These are phyloP conservation scores for Globisporangium canariense DNA, from an alignment of 352 stramenopile genomes.

Conservation along the genomic window DNA sequence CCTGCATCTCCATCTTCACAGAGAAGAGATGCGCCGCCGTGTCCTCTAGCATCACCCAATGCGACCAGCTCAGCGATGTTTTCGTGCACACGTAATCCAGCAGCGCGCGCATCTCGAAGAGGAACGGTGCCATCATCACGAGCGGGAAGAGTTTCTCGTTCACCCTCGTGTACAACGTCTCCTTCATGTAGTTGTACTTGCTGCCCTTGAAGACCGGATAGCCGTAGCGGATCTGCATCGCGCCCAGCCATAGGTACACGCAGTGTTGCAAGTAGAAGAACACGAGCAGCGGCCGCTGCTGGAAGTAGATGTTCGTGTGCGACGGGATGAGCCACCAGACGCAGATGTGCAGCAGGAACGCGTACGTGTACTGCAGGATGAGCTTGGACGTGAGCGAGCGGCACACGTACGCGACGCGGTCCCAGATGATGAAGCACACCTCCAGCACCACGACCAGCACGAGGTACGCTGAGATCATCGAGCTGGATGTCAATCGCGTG, in stretches of 20 bases:
- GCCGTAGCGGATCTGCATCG: slow-evolving; percentile 82
- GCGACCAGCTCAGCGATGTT: slow-evolving; percentile 73
- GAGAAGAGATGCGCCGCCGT: slow-evolving; percentile 74
- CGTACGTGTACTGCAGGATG: slow-evolving; percentile 72
- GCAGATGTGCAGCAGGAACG: slow-evolving; percentile 62
- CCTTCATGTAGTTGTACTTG: slow-evolving; percentile 67
- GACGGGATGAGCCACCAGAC: slow-evolving; percentile 75
- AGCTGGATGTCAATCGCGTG: slow-evolving; percentile 57
- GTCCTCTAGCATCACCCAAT: slow-evolving; percentile 85
- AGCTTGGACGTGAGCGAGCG: slow-evolving; percentile 74
- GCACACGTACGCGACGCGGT: slow-evolving; percentile 79
- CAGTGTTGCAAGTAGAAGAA: slow-evolving; percentile 83
- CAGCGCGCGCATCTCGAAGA: slow-evolving; percentile 87
- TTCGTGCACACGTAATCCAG: slow-evolving; percentile 87
- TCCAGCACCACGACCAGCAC: slow-evolving; percentile 82
- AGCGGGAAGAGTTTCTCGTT: slow-evolving; percentile 68
- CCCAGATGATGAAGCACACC: slow-evolving; percentile 82
- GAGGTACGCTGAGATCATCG: slow-evolving; percentile 83
- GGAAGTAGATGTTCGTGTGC: slow-evolving; percentile 80
- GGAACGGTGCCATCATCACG: slow-evolving; percentile 76
- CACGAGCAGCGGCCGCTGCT: slow-evolving; percentile 61
- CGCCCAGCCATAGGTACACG: slow-evolving; percentile 69
- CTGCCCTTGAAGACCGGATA: slow-evolving; percentile 83
- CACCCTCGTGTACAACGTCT: slow-evolving; percentile 43
- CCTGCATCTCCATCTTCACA: slow-evolving; percentile 80